Evolutionary conservation across 805 yeast genomes (phyloP), one percentile per base, ranked within the genome.

Genomic region (Starmerella floris): DNA sequence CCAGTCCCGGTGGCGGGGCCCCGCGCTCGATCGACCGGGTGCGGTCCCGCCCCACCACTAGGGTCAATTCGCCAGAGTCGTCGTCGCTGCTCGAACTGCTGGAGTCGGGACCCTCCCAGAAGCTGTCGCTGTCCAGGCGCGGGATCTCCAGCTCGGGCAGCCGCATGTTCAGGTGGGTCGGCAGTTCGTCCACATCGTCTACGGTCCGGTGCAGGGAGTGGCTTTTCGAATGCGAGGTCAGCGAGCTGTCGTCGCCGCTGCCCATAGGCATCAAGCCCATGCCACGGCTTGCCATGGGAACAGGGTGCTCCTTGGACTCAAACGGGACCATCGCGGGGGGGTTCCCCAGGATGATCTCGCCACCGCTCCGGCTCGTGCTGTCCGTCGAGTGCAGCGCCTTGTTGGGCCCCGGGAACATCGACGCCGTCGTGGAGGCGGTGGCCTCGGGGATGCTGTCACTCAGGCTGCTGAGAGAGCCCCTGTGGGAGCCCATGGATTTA

Each of bases 1-100:
- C n/a, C n/a, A n/a, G n/a, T n/a, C n/a, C n/a, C n/a, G n/a, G n/a
- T n/a, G 8, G 31, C 34, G 34, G 34, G 22, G 10, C 9, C 22
- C 39, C 39, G 26, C 44, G 40, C 28, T 27, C 44, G 5, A 32
- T 20, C n/a, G 53, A 49, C n/a, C 52, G 46, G 27, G 50, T 21
- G 2, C 53, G 33, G 31, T 51, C 44, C 4, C 55, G 43, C 6
- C 51, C 53, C 6, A 54, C 49, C 1, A 52, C 56, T 5, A 54
- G 49, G 15, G 55, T 53, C 21, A 54, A 41, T 41, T 53, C 56
- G 13, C 54, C 56, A 4, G 33, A 39, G 23, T 49, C 54, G 25
- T 50, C 52, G 16, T 52, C 57, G 15, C 47, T 50, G 33, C 53
- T 49, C 23, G 32, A 27, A 8, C 31, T 13, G 31, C 48, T 45